Percentiles rank a stretch among this genome's conserved stretches.
These are phyloP conservation scores for Chlamydomonas incerta DNA, from an alignment of 139 green algal species.

Conservation along the genomic window DNA sequence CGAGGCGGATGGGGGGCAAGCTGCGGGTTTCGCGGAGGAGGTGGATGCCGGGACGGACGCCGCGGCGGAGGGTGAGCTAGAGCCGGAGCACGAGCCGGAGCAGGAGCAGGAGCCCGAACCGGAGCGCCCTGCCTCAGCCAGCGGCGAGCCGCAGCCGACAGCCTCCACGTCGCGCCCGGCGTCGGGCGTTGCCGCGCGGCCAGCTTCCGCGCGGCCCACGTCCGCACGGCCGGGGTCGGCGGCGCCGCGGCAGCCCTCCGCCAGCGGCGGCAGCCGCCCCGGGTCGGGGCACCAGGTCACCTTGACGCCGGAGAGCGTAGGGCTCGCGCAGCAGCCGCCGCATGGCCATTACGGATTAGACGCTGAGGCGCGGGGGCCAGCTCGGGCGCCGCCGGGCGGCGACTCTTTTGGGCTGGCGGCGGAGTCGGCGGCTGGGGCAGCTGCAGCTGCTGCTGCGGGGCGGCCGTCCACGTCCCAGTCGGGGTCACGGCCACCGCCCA, in stretches of 20 bases:
- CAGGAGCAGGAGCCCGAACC: not conserved
- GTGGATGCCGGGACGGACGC: not conserved
- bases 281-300: conserved; percentile 1
- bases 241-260: not conserved
- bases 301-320: conserved; percentile 11
- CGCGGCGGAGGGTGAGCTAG: not conserved
- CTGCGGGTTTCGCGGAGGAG: not conserved
- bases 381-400: no score
- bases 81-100: not conserved
- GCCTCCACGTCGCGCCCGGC: conserved; percentile 28
- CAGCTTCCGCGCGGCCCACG: not conserved
- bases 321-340: not conserved
- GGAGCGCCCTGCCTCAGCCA: not conserved
- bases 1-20: not conserved
- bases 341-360: no score
- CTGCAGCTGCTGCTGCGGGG: no score
- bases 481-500: not conserved
- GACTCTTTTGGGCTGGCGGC: no score
- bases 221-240: not conserved
- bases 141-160: not conserved
- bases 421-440: no score
- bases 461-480: not conserved
- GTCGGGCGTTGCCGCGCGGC: not conserved
- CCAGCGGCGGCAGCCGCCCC: conserved; percentile 1
- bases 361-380: no score